A percentile compares a stretch with the other conserved stretches of the same genome.
phyloP scores from a whole-genome alignment of 176 grass and related monocot genomes.

The Bonia amplexicaulis region DNA sequence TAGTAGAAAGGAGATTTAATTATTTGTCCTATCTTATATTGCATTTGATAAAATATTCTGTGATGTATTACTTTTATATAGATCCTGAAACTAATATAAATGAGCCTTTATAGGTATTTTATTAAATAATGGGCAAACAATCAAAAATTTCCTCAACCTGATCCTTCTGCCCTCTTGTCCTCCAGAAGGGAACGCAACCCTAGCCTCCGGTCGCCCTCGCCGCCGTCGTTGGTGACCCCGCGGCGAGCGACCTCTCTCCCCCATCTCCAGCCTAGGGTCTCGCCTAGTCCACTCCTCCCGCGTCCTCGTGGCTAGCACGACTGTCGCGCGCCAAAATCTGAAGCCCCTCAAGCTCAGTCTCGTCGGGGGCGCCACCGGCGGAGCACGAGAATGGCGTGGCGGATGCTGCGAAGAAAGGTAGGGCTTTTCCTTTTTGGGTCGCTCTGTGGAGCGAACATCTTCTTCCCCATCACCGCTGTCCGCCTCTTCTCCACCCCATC shows the following conservation, averaged over 20 bases:
- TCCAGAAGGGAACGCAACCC: no score
- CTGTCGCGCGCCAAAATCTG: background rate
- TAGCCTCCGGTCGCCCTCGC: background rate
- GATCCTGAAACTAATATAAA: no score
- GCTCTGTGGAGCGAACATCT: background rate
- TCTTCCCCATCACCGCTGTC: background rate
- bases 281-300: background rate
- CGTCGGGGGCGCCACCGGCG: background rate
- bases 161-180: no score
- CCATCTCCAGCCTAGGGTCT: no score
- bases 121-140: no score
- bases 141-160: no score
- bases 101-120: no score
- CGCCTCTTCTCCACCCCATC: background rate
- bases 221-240: background rate
- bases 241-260: background rate
- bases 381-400: constrained; percentile 42
- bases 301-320: background rate
- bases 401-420: constrained; percentile 53
- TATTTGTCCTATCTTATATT: no score
- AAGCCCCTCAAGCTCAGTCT: background rate
- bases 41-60: no score
- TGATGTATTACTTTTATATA: no score
- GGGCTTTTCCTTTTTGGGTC: background rate
- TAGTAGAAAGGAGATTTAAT: no score